Percentiles rank a stretch among this genome's conserved stretches.
Conservation (phyloP, 148 eudicot genomes). For the Chenopodium album region DNA sequence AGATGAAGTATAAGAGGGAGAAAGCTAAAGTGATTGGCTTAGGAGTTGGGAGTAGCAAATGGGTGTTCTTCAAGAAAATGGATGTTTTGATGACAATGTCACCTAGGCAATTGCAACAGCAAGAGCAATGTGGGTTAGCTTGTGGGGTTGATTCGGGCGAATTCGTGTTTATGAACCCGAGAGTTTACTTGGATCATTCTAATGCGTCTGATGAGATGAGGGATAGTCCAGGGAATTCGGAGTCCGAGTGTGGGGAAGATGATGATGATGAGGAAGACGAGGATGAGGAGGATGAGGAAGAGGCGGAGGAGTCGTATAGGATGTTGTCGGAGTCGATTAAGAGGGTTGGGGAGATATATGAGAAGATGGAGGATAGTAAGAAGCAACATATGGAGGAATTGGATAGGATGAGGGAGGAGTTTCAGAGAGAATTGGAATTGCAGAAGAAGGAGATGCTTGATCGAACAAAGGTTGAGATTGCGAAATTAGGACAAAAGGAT, state of each 20-base stretch:
- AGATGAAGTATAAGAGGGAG: slow-evolving; percentile 81
- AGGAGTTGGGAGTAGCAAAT: slow-evolving; percentile 56
- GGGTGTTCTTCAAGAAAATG: slow-evolving; percentile 77
- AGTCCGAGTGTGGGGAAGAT: slow-evolving; percentile 44
- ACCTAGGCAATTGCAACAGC: slow-evolving; percentile 48
- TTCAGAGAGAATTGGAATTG: slow-evolving; percentile 78
- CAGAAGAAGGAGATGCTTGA: slow-evolving; percentile 90
- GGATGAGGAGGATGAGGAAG: slow-evolving; percentile 31
- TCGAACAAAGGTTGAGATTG: slow-evolving; percentile 68
- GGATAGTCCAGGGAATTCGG: slow-evolving; percentile 83
- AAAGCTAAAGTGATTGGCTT: slow-evolving; percentile 43
- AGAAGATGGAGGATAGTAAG: slow-evolving; percentile 88
- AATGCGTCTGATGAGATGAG: slow-evolving; percentile 91
- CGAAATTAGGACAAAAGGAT: slow-evolving; percentile 50
- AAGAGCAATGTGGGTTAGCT: slow-evolving; percentile 57
- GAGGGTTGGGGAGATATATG: slow-evolving; percentile 87
- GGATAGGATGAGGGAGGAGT: slow-evolving; percentile 82
- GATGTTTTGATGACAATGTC: slow-evolving; percentile 66
- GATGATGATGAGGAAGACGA: slow-evolving; percentile 36
- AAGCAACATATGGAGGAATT: slow-evolving; percentile 86
- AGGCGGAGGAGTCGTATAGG: slow-evolving; percentile 51
- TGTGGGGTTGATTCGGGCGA: slow-evolving; percentile 97
- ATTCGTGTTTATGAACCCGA: slow-evolving; percentile 87
- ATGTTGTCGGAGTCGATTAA: slow-evolving; percentile 76
- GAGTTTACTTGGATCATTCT: slow-evolving; percentile 70